These are phyloP conservation scores for Solanum neorickii DNA, from an alignment of 257 asterid species.

Conservation along the genomic window DNA sequence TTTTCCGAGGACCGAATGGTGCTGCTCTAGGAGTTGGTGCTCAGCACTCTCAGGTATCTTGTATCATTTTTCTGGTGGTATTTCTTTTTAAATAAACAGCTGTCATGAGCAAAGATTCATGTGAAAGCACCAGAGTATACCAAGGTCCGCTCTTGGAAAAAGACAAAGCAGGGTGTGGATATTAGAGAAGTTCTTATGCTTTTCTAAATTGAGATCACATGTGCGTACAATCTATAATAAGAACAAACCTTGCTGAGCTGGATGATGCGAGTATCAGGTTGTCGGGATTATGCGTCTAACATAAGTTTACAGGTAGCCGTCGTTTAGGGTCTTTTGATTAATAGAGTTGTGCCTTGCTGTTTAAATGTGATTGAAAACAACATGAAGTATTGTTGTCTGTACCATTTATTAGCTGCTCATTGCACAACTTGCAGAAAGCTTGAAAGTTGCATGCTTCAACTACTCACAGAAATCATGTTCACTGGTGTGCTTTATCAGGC, in stretches of 20 bases:
- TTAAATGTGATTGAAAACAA: neutral
- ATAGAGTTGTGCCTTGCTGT: neutral
- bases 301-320: neutral
- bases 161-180: neutral
- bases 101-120: neutral
- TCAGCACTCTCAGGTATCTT: slow-evolving; percentile 39
- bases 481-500: neutral
- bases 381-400: neutral
- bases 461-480: neutral
- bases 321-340: neutral
- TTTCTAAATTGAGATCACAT: neutral
- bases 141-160: neutral
- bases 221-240: neutral
- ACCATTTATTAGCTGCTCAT: neutral
- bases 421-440: neutral
- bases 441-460: neutral
- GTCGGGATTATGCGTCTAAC: neutral
- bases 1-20: slow-evolving; percentile 44
- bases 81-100: neutral
- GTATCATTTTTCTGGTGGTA: neutral
- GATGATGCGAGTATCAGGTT: neutral
- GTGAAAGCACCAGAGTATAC: neutral
- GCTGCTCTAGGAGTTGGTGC: slow-evolving; percentile 54
- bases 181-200: neutral
- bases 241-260: neutral